phyloP scores from a whole-genome alignment of 2,329 filamentous ascomycete genomes.

The Microascus cirrosus region DNA sequence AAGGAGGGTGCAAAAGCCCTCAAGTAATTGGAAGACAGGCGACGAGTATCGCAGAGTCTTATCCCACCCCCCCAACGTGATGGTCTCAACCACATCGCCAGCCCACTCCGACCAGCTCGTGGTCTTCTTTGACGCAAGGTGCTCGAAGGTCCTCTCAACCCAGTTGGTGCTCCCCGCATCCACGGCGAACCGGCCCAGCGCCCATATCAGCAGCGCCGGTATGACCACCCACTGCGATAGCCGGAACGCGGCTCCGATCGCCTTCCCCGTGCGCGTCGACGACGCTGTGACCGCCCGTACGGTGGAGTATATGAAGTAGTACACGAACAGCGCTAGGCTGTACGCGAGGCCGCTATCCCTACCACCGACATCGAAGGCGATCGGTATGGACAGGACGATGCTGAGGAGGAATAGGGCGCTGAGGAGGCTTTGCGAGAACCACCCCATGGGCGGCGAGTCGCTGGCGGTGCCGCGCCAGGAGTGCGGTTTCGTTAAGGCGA shows the following conservation, averaged over 20 bases:
- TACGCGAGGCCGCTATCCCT: conserved; percentile 89
- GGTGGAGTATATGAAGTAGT: conserved; percentile 81
- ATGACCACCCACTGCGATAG: conserved; percentile 80
- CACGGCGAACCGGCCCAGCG: conserved; percentile 87
- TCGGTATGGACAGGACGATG: conserved; percentile 89
- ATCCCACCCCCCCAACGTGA: conserved; percentile 81
- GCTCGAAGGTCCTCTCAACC: conserved; percentile 69
- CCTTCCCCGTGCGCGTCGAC: conserved; percentile 61
- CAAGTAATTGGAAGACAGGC: conserved; percentile 84
- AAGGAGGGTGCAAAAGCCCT: conserved; percentile 92
- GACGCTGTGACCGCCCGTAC: conserved; percentile 75
- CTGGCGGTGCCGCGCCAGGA: conserved; percentile 3
- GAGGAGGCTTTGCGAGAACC: conserved; percentile 67
- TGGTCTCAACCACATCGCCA: conserved; percentile 67
- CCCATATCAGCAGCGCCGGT: conserved; percentile 83
- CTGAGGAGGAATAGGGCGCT: conserved; percentile 79
- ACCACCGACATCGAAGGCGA: conserved; percentile 96
- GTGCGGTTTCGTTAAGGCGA: background rate
- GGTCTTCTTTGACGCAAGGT: conserved; percentile 49
- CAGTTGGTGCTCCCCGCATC: conserved; percentile 69
- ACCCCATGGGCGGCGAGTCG: conserved; percentile 51
- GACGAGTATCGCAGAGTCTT: conserved; percentile 80
- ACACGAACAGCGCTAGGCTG: conserved; percentile 76
- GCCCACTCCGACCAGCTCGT: conserved; percentile 72
- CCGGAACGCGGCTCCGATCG: conserved; percentile 57